Evolutionary conservation across 768 basidiomycete genomes (phyloP).

Genomic region (Thelephora ganbajun): DNA sequence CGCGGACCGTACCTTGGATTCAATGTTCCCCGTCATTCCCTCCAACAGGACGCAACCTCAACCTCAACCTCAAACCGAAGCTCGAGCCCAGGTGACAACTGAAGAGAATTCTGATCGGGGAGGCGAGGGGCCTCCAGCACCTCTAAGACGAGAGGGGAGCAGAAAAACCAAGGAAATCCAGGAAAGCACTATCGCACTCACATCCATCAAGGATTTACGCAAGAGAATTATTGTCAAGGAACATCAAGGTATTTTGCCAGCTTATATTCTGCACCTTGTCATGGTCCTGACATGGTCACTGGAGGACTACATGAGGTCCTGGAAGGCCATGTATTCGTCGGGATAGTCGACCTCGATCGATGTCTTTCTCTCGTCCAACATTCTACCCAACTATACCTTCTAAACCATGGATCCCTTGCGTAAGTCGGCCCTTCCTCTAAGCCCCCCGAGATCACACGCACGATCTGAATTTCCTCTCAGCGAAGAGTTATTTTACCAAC

Average conservation of each 20-base stretch:
- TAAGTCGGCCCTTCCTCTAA: conserved; percentile 24
- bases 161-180: conserved; percentile 36
- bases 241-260: conserved; percentile 25
- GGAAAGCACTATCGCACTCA: conserved; percentile 65
- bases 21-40: conserved; percentile 65
- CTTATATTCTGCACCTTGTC: neutral
- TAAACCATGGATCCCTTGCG: conserved; percentile 78
- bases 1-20: conserved; percentile 82
- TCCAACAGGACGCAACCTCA: conserved; percentile 1
- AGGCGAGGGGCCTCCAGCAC: neutral
- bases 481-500: conserved; percentile 91
- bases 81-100: neutral
- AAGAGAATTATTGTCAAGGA: conserved; percentile 40
- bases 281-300: neutral
- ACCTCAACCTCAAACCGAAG: too few relatives aligned
- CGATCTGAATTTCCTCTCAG: conserved; percentile 23
- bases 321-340: conserved; percentile 82
- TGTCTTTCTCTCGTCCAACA: conserved; percentile 78
- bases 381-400: conserved; percentile 76
- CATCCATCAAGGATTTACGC: conserved; percentile 60
- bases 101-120: neutral
- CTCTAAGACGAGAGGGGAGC: neutral
- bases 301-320: conserved; percentile 75
- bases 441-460: too few relatives aligned
- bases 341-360: conserved; percentile 65